Evolutionary conservation across 139 green algal genomes (phyloP), one percentile per base, ranked within the genome.

Genomic region (Chlamydomonas eustigma): DNA sequence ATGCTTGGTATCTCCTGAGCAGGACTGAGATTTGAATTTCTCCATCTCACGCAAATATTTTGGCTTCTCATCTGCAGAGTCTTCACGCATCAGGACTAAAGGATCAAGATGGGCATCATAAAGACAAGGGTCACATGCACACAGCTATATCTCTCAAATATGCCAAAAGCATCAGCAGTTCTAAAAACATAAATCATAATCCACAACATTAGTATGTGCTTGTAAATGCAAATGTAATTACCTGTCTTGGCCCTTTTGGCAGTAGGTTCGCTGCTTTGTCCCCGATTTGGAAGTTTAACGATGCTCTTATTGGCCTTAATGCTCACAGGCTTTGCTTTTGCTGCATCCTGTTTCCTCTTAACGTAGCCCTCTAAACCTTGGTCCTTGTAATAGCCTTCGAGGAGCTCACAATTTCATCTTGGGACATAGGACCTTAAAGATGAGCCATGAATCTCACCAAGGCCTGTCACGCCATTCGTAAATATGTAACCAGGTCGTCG

Each of bases 251-350:
- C 6, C 34, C 34, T 68, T 28, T 68, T 68, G 52, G 52, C 6
- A 5, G 52, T 28, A 37, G 52, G 52, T 28, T 68, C 52, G 6
- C 6, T 28, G 18, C 6, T 28, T 33, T 28, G n/a, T 8, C 12
- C 4, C 18, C 8, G 52, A 28, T 58, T 58, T 58, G 52, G 52
- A 25, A 68, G 18, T 28, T 68, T 68, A 5, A 31, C 52, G 4
- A 68, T 68, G 52, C 52, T 68, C 22, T 68, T 68, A 28, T 68
- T 68, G 52, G 52, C 52, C 34, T 68, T 68, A 28, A 68, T 68
- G 6, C 8, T 28, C 6, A 28, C 18, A 8, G 52, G 52, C 18
- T 68, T 68, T 4, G 52, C 52, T 28, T 31, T 68, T 4, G 52
- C 52, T 6, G 12, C n/a, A 35, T 31, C 52, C 52, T 68, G 52